These are phyloP conservation scores for Acmispon strigosus DNA, from an alignment of 306 rosid genomes.

Conservation along the genomic window DNA sequence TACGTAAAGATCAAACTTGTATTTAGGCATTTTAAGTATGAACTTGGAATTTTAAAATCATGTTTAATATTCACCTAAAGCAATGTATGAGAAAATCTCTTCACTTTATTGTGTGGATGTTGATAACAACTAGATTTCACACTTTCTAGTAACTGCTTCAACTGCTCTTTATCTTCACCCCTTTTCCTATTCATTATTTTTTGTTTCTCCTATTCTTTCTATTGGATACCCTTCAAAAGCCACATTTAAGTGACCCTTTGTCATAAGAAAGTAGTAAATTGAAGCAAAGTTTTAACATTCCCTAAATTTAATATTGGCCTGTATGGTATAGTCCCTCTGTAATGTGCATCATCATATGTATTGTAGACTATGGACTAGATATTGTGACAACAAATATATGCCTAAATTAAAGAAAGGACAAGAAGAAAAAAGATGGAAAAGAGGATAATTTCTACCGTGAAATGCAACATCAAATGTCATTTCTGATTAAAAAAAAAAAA, in stretches of 20 bases:
- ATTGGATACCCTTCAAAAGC: background rate
- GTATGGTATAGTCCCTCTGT: no score
- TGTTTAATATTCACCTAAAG: background rate
- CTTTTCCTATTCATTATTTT: background rate
- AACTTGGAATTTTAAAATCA: background rate
- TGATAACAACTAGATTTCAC: background rate
- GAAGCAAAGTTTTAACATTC: background rate
- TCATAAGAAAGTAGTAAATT: background rate
- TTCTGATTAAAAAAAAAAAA: no score
- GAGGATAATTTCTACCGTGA: background rate
- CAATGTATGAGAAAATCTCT: background rate
- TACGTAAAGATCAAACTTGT: background rate
- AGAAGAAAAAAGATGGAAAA: background rate
- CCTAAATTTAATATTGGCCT: background rate
- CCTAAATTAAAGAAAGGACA: background rate
- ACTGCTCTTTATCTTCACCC: background rate
- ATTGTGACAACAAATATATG: background rate
- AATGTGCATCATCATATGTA: background rate
- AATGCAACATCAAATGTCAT: background rate
- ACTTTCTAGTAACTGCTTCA: background rate
- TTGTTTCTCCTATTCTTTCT: background rate
- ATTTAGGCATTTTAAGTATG: background rate
- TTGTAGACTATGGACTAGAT: background rate
- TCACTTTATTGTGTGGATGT: background rate
- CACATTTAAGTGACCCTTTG: background rate